These are phyloP conservation scores for Castanea crenata DNA, from an alignment of 306 rosid genomes.

Conservation along the genomic window DNA sequence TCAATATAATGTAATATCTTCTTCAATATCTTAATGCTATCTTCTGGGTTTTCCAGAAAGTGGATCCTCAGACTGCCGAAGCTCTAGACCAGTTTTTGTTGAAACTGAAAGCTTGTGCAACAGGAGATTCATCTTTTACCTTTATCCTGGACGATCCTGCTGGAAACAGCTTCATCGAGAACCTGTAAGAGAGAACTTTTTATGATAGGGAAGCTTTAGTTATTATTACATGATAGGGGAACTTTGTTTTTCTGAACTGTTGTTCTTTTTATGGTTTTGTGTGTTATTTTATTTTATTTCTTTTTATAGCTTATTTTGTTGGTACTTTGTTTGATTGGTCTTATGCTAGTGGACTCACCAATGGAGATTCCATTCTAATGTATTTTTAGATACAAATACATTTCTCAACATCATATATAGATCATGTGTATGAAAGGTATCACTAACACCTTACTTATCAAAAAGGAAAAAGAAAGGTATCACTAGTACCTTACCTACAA, in stretches of 20 bases:
- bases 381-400: background rate
- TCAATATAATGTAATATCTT: constrained; percentile 3
- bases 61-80: constrained; percentile 75
- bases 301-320: no score
- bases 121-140: constrained; percentile 61
- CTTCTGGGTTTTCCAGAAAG: constrained; percentile 55
- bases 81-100: constrained; percentile 80
- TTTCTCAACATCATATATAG: background rate
- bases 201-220: constrained; percentile 4
- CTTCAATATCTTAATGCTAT: constrained; percentile 17
- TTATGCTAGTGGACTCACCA: no score
- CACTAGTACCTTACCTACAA: background rate
- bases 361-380: no score
- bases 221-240: constrained; percentile 5
- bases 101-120: constrained; percentile 73
- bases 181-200: constrained; percentile 60
- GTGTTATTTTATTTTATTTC: background rate
- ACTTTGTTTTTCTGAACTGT: background rate
- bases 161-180: constrained; percentile 97
- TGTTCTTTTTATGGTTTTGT: background rate
- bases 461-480: background rate
- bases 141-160: constrained; percentile 91
- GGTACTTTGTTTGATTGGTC: no score
- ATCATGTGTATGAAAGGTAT: background rate
- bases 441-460: background rate